Base-by-base conservation (phyloP, 768 basidiomycete genomes). In the Megacollybia marginata region DNA sequence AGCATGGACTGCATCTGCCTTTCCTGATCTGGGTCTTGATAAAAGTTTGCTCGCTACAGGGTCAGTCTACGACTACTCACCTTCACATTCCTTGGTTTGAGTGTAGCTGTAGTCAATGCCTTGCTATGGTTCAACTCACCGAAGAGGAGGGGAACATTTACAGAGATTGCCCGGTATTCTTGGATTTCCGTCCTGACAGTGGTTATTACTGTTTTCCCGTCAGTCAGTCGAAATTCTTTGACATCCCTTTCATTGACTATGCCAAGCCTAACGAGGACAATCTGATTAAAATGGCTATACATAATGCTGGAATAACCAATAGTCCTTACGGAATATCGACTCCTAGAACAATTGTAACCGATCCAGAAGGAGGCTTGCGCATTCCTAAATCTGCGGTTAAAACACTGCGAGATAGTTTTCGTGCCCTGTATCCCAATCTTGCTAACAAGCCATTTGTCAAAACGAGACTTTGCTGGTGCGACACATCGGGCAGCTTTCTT, bases 381-480 rank as follows among this genome's bases (percentile, higher is more conserved):
- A 86, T 98, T 44, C 92, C 95, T 0, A 75, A 67, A 49, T 62
- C 65, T 8, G 73, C 72, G 44, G 62, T 86, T 2, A 59, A 65
- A 34, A 62, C 62, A 48, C 59, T 95, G 48, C 72, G 88, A 36
- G 62, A 62, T 2, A 64, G 71, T 9, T 64, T 95, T 10, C 61
- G 66, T 16, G 60, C 65, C 32, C 68, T 92, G 20, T 93, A 87
- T 65, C 95, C 94, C 20, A 80, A 80, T 46, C 73, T 98, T 42
- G 86, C 80, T 5, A 66, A 79, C 55, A 86, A 82, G 62, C 77
- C 86, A 0, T 88, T 92, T 59, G 61, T 66, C 31, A 70, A 70
- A 7, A 94, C 92, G 10, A 69, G 94, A 52, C 64, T 98, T 54
- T 98, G 94, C 68, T 97, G 94, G 94, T 90, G 60, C 62, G 79